Evolutionary conservation across 2,329 filamentous ascomycete species (phyloP).

Genomic region (Talaromyces sp.): DNA sequence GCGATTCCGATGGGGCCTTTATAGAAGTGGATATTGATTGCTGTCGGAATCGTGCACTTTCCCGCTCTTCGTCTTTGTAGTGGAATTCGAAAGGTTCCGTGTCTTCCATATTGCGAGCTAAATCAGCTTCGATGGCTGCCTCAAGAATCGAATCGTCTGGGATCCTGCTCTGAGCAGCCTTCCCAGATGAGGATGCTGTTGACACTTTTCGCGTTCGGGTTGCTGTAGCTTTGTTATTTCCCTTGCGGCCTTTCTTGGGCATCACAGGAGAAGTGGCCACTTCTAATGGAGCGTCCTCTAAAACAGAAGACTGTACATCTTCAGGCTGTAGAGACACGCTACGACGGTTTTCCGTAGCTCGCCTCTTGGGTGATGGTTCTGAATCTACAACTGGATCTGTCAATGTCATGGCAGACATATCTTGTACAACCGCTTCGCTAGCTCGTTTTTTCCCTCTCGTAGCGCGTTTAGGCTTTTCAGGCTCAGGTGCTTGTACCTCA

Average conservation of each 20-base stretch:
- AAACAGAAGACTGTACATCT: slow-evolving; percentile 40
- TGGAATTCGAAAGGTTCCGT: slow-evolving; percentile 35
- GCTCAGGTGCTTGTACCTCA: slow-evolving; percentile 29
- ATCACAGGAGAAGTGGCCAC: slow-evolving; percentile 26
- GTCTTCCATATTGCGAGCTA: slow-evolving; percentile 56
- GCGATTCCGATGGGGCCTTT: not conserved
- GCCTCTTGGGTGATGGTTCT: slow-evolving; percentile 55
- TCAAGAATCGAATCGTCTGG: slow-evolving; percentile 65
- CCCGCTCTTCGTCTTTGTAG: slow-evolving; percentile 15
- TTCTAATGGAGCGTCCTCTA: slow-evolving; percentile 20
- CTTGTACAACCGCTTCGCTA: slow-evolving; percentile 54
- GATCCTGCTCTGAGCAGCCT: slow-evolving; percentile 45
- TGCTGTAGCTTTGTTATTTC: slow-evolving; percentile 35
- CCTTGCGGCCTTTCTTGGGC: slow-evolving; percentile 47
- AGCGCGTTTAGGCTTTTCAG: slow-evolving; percentile 35
- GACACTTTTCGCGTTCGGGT: slow-evolving; percentile 53
- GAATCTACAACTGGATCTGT: slow-evolving; percentile 21
- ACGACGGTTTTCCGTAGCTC: slow-evolving; percentile 54
- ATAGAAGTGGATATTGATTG: slow-evolving; percentile 14
- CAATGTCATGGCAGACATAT: slow-evolving; percentile 21
- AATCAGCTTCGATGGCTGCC: slow-evolving; percentile 61
- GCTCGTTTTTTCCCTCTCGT: slow-evolving; percentile 58
- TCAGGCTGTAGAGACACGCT: slow-evolving; percentile 37
- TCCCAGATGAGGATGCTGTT: slow-evolving; percentile 46
- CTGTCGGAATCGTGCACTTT: slow-evolving; percentile 16